Evolutionary conservation across 1,284 basidiomycete genomes (phyloP).

Genomic region (Psilocybe mexicana): DNA sequence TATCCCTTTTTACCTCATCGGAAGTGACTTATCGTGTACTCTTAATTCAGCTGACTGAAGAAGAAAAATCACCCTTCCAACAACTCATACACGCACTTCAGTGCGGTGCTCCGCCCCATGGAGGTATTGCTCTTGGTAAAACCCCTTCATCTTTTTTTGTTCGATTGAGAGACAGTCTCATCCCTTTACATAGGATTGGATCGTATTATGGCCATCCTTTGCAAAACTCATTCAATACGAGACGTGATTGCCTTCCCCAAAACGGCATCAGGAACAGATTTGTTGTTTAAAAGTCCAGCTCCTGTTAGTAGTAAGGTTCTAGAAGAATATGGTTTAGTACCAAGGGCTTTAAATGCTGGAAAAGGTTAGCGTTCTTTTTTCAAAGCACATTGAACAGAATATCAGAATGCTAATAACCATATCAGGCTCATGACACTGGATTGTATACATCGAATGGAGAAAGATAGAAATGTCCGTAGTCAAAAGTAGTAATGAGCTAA

Average conservation of each 20-base stretch:
- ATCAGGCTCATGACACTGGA: slow-evolving; percentile 5
- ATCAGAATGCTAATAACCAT: neutral
- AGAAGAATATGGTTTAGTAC: slow-evolving; percentile 57
- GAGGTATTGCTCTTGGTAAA: slow-evolving; percentile 88
- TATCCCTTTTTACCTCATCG: slow-evolving; percentile 3
- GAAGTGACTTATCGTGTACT: neutral
- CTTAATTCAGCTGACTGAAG: slow-evolving; percentile 58
- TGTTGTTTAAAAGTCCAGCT: slow-evolving; percentile 87
- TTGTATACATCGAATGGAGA: slow-evolving; percentile 9
- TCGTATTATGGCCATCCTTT: slow-evolving; percentile 88
- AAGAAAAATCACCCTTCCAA: slow-evolving; percentile 76
- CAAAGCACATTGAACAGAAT: neutral
- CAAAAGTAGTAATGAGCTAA: slow-evolving; percentile 15
- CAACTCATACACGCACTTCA: slow-evolving; percentile 85
- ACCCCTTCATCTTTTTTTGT: slow-evolving; percentile 3
- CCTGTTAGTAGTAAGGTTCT: slow-evolving; percentile 56
- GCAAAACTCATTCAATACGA: slow-evolving; percentile 81
- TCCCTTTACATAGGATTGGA: slow-evolving; percentile 73
- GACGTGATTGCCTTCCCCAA: slow-evolving; percentile 98
- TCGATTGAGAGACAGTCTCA: neutral
- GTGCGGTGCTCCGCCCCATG: slow-evolving; percentile 93
- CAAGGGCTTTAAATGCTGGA: slow-evolving; percentile 3
- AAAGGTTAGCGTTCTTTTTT: neutral
- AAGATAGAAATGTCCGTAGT: slow-evolving; percentile 10
- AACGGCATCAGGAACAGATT: slow-evolving; percentile 80